Evolutionary conservation across 2,329 filamentous ascomycete genomes (phyloP).

Genomic region (Colletotrichum kahawae): DNA sequence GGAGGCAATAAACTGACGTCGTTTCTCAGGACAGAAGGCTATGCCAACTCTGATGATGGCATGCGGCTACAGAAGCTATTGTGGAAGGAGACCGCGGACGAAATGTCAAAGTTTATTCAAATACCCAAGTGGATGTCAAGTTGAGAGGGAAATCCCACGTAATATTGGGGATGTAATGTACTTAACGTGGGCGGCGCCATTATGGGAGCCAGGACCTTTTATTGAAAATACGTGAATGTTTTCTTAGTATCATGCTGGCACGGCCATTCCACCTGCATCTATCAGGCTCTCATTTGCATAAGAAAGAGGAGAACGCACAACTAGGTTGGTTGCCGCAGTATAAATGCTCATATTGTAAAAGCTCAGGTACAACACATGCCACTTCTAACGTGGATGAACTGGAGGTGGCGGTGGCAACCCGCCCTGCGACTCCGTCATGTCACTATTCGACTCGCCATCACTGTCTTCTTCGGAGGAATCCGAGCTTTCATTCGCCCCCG

Average conservation of each 20-base stretch:
- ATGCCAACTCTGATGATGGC: background rate
- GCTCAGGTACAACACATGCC: background rate
- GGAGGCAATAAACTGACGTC: background rate
- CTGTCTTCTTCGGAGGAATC: constrained; percentile 16
- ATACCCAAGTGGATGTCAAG: background rate
- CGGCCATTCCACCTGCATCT: background rate
- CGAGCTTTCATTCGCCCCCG: background rate
- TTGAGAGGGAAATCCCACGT: background rate
- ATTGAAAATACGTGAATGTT: background rate
- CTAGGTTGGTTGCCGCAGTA: background rate
- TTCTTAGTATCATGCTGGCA: background rate
- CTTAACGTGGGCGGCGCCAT: background rate
- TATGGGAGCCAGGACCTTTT: background rate
- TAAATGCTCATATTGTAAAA: background rate
- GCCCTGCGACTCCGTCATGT: constrained; percentile 5
- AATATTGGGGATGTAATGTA: background rate
- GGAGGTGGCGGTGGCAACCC: constrained; percentile 11
- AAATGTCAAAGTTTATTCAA: background rate
- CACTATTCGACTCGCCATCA: background rate
- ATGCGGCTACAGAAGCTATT: background rate
- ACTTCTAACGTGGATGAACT: background rate
- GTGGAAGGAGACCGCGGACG: background rate
- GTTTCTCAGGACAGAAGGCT: background rate
- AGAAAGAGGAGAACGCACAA: background rate
- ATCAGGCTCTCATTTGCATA: background rate